Evolutionary conservation across 305 asterid species (phyloP).

Genomic region (Fraxinus greggii): DNA sequence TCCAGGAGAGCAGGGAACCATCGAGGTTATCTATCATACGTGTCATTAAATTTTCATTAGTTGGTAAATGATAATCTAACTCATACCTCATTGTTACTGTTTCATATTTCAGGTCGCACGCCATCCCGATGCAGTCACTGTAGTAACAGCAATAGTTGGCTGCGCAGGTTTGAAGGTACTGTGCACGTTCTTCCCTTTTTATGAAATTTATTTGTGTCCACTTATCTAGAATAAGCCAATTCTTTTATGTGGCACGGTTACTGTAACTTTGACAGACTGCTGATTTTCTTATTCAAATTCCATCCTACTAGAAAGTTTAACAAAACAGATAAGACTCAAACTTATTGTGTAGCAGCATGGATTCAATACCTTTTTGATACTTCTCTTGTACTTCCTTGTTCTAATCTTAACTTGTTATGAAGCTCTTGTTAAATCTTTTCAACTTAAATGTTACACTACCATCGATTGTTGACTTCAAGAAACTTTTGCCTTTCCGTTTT

Average conservation of each 20-base stretch:
- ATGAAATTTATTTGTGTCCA: background rate
- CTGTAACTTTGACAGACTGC: background rate
- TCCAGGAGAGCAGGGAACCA: slow-evolving; percentile 87
- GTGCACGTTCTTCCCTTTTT: background rate
- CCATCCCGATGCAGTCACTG: slow-evolving; percentile 88
- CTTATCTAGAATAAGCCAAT: background rate
- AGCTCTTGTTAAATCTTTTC: background rate
- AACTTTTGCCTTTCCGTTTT: background rate
- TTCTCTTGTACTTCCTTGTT: background rate
- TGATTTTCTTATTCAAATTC: background rate
- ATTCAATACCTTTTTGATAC: background rate
- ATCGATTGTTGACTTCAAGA: background rate
- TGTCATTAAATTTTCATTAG: slow-evolving; percentile 5
- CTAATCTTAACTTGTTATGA: background rate
- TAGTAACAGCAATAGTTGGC: slow-evolving; percentile 95
- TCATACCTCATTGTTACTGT: background rate
- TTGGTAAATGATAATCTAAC: background rate
- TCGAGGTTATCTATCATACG: slow-evolving; percentile 58
- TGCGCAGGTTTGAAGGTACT: slow-evolving; percentile 95
- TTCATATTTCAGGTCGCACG: slow-evolving; percentile 74
- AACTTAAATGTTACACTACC: background rate
- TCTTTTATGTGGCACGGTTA: background rate
- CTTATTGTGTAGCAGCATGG: background rate
- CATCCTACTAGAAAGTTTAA: background rate
- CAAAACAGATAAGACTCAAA: background rate